These are phyloP conservation scores for Umbelopsis sp. DNA, from an alignment of 371 early-diverging fungal genomes.

Conservation along the genomic window DNA sequence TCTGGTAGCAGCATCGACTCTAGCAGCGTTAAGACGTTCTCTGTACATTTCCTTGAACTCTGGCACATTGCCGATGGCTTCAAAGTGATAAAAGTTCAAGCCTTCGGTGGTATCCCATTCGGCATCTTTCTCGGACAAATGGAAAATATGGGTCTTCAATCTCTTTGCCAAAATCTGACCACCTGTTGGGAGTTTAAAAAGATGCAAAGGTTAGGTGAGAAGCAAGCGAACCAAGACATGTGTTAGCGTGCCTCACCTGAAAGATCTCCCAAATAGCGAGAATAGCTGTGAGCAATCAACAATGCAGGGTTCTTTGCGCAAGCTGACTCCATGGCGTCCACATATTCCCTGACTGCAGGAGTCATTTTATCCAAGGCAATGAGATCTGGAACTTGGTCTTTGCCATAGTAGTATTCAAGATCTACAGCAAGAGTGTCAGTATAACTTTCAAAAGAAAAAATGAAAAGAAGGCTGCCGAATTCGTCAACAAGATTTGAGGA, in stretches of 20 bases:
- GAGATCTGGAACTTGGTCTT: conserved; percentile 43
- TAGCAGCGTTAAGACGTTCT: conserved; percentile 52
- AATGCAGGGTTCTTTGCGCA: conserved; percentile 52
- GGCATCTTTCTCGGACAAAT: conserved; percentile 37
- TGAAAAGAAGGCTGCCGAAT: background rate
- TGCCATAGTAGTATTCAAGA: conserved; percentile 59
- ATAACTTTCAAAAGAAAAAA: background rate
- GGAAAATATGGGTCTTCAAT: conserved; percentile 53
- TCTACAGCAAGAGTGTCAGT: conserved; percentile 29
- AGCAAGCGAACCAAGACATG: background rate
- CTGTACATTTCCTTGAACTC: conserved; percentile 65
- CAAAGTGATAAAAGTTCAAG: conserved; percentile 55
- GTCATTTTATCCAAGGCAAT: conserved; percentile 44
- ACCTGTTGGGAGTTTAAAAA: conserved; percentile 26
- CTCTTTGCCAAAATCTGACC: conserved; percentile 64
- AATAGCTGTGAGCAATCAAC: conserved; percentile 62
- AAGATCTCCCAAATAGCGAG: conserved; percentile 68
- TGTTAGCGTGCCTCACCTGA: conserved; percentile 37
- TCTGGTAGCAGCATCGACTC: conserved; percentile 34
- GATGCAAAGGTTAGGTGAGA: background rate
- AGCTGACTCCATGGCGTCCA: conserved; percentile 53
- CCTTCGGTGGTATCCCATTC: conserved; percentile 51
- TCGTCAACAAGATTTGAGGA: background rate
- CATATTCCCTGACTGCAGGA: conserved; percentile 56
- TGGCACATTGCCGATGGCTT: conserved; percentile 51